These are phyloP conservation scores for Thielaviopsis euricoi DNA, from an alignment of 2,329 filamentous ascomycete genomes.

Conservation along the genomic window DNA sequence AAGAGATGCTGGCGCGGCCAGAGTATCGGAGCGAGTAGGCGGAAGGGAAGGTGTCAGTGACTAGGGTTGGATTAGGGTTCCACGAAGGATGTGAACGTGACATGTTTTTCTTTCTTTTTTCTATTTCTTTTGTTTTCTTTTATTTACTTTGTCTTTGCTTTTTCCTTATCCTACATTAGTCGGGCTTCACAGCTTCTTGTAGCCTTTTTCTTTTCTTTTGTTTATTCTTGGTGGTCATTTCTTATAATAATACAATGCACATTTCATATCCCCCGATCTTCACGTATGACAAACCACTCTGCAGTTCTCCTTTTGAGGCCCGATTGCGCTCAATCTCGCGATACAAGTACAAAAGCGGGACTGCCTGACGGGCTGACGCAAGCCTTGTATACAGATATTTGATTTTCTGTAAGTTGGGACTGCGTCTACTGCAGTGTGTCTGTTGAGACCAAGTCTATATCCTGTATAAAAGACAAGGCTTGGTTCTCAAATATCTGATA, in stretches of 20 bases:
- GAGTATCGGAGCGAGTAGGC: slow-evolving; percentile 16
- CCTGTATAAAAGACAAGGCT: no score
- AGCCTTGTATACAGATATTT: no score
- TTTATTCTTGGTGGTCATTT: neutral
- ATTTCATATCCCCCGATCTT: no score
- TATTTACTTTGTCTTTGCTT: neutral
- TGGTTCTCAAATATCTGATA: no score
- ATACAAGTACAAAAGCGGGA: no score
- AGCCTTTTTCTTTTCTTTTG: neutral
- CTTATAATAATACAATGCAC: no score
- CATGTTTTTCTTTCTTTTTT: neutral
- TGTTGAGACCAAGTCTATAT: no score
- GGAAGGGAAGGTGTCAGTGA: neutral
- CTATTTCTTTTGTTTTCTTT: neutral
- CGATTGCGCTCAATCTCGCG: neutral
- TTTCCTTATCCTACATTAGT: neutral
- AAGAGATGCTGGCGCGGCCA: slow-evolving; percentile 14
- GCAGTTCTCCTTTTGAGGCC: no score
- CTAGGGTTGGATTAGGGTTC: neutral
- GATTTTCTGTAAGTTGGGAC: no score
- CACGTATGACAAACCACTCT: no score
- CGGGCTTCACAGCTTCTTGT: neutral
- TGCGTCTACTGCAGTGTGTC: no score
- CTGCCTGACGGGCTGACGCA: no score
- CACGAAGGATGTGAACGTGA: neutral